phyloP scores from a whole-genome alignment of 139 green algal genomes.

The Micractinium conductrix region DNA sequence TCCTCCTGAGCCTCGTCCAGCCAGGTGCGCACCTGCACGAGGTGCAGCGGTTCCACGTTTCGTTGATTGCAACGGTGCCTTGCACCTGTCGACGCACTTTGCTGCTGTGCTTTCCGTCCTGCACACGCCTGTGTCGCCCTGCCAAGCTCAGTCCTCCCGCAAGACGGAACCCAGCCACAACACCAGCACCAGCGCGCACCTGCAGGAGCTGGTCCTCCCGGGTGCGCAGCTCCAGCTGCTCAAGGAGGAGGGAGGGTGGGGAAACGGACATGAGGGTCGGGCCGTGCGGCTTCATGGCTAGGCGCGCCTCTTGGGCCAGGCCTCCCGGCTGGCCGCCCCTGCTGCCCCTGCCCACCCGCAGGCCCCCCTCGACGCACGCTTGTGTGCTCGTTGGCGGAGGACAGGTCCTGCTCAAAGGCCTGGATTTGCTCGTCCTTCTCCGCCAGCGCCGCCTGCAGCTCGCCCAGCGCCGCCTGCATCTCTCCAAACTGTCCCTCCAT shows the following conservation, averaged over 20 bases:
- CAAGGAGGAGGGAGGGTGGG: too few relatives aligned
- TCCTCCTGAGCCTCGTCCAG: slow-evolving; percentile 35
- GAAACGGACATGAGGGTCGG: too few relatives aligned
- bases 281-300: too few relatives aligned
- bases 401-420: neutral
- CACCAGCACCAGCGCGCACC: neutral
- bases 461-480: slow-evolving; percentile 16
- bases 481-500: slow-evolving; percentile 35
- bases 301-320: too few relatives aligned
- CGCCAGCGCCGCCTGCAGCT: neutral
- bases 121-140: too few relatives aligned
- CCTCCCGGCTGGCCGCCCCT: too few relatives aligned
- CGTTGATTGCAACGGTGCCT: too few relatives aligned
- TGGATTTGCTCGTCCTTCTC: slow-evolving; percentile 2
- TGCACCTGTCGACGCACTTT: too few relatives aligned
- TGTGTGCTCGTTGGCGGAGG: neutral
- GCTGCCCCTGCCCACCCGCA: too few relatives aligned
- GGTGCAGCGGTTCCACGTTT: neutral
- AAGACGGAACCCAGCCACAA: too few relatives aligned
- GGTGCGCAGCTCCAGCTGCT: slow-evolving; percentile 21
- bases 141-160: too few relatives aligned
- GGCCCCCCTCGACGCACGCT: neutral
- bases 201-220: slow-evolving; percentile 19
- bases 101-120: too few relatives aligned
- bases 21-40: slow-evolving; percentile 21